These are phyloP conservation scores for Paramecium biaurelia DNA, from an alignment of 73 alveolate species.

Conservation along the genomic window DNA sequence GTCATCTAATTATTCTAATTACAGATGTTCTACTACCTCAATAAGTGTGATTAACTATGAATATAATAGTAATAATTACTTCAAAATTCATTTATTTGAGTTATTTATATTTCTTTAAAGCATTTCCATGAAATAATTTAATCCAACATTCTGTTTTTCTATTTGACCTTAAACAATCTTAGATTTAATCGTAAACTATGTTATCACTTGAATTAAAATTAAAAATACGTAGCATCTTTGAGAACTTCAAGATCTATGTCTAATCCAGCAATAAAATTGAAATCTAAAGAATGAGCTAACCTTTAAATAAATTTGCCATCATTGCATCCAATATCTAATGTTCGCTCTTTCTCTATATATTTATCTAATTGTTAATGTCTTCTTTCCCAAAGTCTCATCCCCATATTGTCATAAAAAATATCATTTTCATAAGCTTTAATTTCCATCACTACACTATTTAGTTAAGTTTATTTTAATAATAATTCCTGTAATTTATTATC, in stretches of 20 bases:
- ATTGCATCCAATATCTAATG: constrained; percentile 40
- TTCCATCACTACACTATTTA: background rate
- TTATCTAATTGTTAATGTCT: constrained; percentile 17
- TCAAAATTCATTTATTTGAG: background rate
- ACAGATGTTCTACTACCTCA: constrained; percentile 15
- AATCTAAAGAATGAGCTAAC: constrained; percentile 13
- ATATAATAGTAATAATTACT: background rate
- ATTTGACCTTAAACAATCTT: background rate
- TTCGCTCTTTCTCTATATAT: background rate
- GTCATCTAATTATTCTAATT: background rate
- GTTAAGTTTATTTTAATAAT: background rate
- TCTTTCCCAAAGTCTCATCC: constrained; percentile 29
- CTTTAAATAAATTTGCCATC: constrained; percentile 34
- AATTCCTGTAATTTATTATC: background rate
- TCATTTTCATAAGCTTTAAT: background rate
- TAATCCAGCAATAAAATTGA: constrained; percentile 9
- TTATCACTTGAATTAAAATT: background rate
- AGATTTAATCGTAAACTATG: background rate
- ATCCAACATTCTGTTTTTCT: background rate
- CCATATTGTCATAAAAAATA: background rate
- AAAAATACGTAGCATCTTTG: background rate
- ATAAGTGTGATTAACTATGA: background rate
- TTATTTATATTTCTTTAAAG: background rate
- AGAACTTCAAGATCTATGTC: constrained; percentile 7
- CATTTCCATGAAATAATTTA: background rate